Base-by-base conservation (phyloP, 257 asterid species). In the Asclepias syriaca region DNA sequence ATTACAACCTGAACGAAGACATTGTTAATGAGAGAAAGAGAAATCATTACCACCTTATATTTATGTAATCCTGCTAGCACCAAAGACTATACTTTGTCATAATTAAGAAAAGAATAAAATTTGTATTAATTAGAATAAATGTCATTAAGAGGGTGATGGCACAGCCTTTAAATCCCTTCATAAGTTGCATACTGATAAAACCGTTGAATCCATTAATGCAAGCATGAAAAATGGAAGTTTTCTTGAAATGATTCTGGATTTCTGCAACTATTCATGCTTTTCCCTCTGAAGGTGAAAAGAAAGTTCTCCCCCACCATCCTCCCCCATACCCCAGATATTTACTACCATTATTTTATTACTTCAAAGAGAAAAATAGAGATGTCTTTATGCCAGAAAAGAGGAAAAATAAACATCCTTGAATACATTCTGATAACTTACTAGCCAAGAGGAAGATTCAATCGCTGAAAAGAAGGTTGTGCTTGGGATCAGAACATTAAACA, bases 381-480 rank as follows among this genome's bases (percentile, higher is more conserved):
- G 46, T 45, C 56, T 61, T 32, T 34, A 40, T 39, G 53, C 46
- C 65, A 49, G 16, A 13, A 7, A 13, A 4, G 12, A 55, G 49
- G 49, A 19, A 72, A 19, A 11, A 56, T 27, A 3, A 45, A 12
- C 45, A 37, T 21, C 27, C 14, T 74, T 63, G 22, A 45, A n/a
- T 12, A 71, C 29, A 51, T 37, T 27, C 22, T 24, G 1, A 45
- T 21, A 72, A 80, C 83, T 76, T 81, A 83, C 87, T 4, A 81
- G 76, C 65, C 74, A 81, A n/a, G 87, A 71, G 59, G 83, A 83
- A 45, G 87, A 83, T 74, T 83, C 87, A 53, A 83, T 78, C 12
- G 72, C 72, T 1, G 80, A 78, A 79, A 65, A 83, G 80, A 81
- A 60, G 63, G 85, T 71, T 48, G 87, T 73, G 70, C 79, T 85